Base-by-base conservation (phyloP, 2,329 filamentous ascomycete genomes). In the Hypoxylon sp. region DNA sequence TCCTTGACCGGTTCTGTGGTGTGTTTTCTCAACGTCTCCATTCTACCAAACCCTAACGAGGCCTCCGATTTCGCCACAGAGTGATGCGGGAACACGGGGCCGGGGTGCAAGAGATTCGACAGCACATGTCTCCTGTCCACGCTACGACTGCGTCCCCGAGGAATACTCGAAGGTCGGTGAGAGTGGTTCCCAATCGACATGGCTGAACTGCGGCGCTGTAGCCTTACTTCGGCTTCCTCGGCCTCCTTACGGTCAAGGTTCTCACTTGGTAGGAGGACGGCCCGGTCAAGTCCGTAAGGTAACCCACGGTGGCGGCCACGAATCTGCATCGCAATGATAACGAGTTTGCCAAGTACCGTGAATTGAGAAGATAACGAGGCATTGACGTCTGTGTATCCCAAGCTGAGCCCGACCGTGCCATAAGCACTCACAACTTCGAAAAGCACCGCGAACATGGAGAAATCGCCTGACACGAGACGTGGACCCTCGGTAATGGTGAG, bases 361-460 rank as follows among this genome's bases (percentile, higher is more conserved):
- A 99, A 97, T 71, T 97, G 88, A 0, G 87, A 90, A 30, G 88
- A 94, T 70, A 99, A 93, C 0, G 92, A 94, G 0, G 93, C 86
- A 78, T 97, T 91, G 77, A 89, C 84, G 19, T 80, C 82, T 0
- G 91, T 84, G 67, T 95, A 97, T 5, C 96, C 96, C 14, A 99
- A 85, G 52, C 91, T 95, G 61, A 99, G 81, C 0, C 96, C 96
- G 25, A 99, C 96, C 0, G 96, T 99, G 68, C 96, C 96, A 74
- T 97, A 97, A 1, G 94, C 94, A 61, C 91, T 95, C 65, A 97
- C 89, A 48, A 96, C 88, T 76, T 97, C 94, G 73, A 97, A 97
- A 2, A 97, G 83, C 5, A 90, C 82, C 5, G 85, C 81, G 76
- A 92, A 94, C 76, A 92, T 81, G 61, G 88, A 86, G 73, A 94